A percentile compares a stretch with the other conserved stretches of the same genome.
Evolutionary conservation across 208 protist species (phyloP).

Genomic region (Wallacemonas sp.): DNA sequence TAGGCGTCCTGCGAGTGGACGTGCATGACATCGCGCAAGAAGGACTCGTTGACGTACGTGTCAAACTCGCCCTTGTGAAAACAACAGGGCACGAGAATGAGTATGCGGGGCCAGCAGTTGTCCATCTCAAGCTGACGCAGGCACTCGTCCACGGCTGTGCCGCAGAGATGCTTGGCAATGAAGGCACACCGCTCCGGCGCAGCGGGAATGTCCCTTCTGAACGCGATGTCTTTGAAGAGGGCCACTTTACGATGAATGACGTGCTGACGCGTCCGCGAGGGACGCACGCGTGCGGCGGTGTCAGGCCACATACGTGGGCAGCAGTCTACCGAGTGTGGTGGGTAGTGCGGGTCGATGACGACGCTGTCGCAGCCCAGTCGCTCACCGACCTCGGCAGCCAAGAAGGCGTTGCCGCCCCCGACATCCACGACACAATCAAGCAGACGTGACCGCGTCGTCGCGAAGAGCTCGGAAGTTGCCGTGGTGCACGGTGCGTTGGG

Average conservation of each 20-base stretch:
- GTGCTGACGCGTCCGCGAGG: constrained; percentile 25
- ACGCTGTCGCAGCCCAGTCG: constrained; percentile 55
- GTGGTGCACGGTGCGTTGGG: background rate
- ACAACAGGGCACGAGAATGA: constrained; percentile 80
- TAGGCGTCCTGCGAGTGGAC: constrained; percentile 36
- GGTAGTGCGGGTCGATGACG: constrained; percentile 75
- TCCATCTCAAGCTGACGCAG: constrained; percentile 48
- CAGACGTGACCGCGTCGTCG: background rate
- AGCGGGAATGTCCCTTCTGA: constrained; percentile 34
- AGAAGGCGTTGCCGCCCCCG: constrained; percentile 79
- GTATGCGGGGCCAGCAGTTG: constrained; percentile 53
- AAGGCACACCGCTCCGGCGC: constrained; percentile 41
- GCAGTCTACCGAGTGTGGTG: constrained; percentile 72
- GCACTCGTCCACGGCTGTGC: constrained; percentile 72
- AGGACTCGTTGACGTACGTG: constrained; percentile 58
- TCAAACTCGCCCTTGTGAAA: constrained; percentile 58
- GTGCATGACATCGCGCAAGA: constrained; percentile 33
- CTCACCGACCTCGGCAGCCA: constrained; percentile 68
- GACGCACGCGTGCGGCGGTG: constrained; percentile 34
- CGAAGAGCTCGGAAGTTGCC: background rate
- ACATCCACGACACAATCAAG: constrained; percentile 66
- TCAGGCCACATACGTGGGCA: constrained; percentile 57
- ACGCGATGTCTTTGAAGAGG: constrained; percentile 51
- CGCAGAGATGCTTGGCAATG: constrained; percentile 85
- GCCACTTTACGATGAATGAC: constrained; percentile 36